Evolutionary conservation across 2,329 filamentous ascomycete genomes (phyloP), one percentile per base, ranked within the genome.

Genomic region (Neurospora sp.): DNA sequence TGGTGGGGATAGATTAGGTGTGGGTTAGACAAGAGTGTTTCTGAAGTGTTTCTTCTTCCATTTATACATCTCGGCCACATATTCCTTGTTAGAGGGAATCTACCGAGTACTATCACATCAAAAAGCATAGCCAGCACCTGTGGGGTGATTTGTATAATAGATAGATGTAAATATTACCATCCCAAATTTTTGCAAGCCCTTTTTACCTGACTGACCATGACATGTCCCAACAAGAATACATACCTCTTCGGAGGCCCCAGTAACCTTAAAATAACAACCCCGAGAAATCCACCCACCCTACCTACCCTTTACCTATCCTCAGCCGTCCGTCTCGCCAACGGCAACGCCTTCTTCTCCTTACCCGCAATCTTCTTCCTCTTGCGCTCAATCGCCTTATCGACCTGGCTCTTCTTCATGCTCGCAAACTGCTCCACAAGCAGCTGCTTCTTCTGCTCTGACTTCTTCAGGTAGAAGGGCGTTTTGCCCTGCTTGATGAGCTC

Each of bases 381-480:
- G 78, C 92, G 86, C 84, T 96, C 93, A 76, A 98, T 92, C 15
- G 90, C 89, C 82, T 89, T 91, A 72, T 96, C 91, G 71, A 93
- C 87, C 81, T 97, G 90, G 79, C 89, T 91, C 78, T 91, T 91
- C 81, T 92, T 96, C 90, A 98, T 91, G 71, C 87, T 87, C 75
- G 90, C 87, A 80, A 92, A 97, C 78, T 91, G 88, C 76, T 96
- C 90, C 77, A 92, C 84, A 72, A 97, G 83, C 69, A 93, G 84
- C 80, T 90, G 84, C 84, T 95, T 93, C 89, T 96, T 97, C 84
- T 96, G 88, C 82, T 97, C 95, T 77, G 89, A 89, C 83, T 90
- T 90, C 87, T 99, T 99, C 76, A 98, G 83, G 81, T 92, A 98
- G 82, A 93, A 99, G 0, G 96, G 95, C 78, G 87, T 88, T 88